Evolutionary conservation across 108 stramenopile species (phyloP), one percentile per base, ranked within the genome.

Genomic region (Pinguiococcus pyrenoidosus): DNA sequence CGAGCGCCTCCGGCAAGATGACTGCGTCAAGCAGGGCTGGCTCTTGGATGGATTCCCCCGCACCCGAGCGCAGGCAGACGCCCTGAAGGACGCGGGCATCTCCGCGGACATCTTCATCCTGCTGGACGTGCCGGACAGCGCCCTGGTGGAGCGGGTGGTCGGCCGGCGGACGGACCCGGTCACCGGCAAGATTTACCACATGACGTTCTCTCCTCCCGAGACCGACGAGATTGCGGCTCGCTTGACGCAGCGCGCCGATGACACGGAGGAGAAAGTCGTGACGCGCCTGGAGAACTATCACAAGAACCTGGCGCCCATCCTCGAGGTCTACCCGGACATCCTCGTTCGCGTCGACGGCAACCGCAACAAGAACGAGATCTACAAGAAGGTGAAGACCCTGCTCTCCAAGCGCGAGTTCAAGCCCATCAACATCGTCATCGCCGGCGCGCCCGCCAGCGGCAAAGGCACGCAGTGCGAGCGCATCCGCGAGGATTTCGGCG

Each of bases 381-480:
- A n/a, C n/a, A n/a, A n/a, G n/a, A n/a, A n/a, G n/a, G n/a, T n/a
- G n/a, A n/a, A n/a, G n/a, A n/a, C n/a, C n/a, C n/a, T n/a, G n/a
- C n/a, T n/a, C n/a, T n/a, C 32, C 32, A 33, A 33, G 32, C 6
- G 10, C 32, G 41, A 32, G 35, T 7, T 8, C 37, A 30, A 41
- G 23, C 13, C 12, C n/a, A n/a, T n/a, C n/a, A n/a, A n/a, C n/a
- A 55, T 96, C 30, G 57, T 96, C 26, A 74, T 96, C 10, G 87
- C 91, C 13, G 95, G 95, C 12, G 89, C 87, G 8, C 95, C 95
- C 1, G 95, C 91, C 16, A 76, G 80, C 20, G 95, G 95, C 9
- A 96, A 96, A 55, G 95, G 95, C 20, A 51, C 91, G 22, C 69
- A 71, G 61, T 71, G 69, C 62, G 67, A 64, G 45, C 29, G 74